phyloP scores from a whole-genome alignment of 345 rosid species.

The Carallia brachiata region DNA sequence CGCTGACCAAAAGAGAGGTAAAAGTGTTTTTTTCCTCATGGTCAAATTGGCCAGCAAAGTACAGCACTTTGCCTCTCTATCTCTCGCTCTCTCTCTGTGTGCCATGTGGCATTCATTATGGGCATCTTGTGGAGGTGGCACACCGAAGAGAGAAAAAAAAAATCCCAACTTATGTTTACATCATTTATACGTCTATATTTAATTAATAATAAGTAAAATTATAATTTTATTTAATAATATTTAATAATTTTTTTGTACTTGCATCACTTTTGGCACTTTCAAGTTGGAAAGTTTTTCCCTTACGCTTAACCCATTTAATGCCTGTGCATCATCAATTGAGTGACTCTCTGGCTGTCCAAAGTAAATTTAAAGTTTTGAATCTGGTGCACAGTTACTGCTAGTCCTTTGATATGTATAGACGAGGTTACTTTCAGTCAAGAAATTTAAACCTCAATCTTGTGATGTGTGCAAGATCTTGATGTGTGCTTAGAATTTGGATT shows the following conservation, averaged over 20 bases:
- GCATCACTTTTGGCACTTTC: no score
- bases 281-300: no score
- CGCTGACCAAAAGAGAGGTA: constrained; percentile 41
- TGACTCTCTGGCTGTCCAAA: not conserved
- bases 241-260: no score
- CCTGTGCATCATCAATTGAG: not conserved
- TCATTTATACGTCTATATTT: no score
- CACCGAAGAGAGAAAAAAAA: constrained; percentile 10
- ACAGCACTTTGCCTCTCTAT: constrained; percentile 9
- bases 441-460: constrained; percentile 8
- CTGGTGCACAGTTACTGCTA: not conserved
- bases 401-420: no score
- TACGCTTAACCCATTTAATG: constrained; percentile 6
- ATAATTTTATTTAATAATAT: no score
- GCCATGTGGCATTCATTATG: constrained; percentile 35
- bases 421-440: not conserved
- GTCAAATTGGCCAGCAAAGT: constrained; percentile 53
- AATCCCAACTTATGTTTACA: not conserved
- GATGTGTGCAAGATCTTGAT: constrained; percentile 1
- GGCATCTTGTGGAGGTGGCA: constrained; percentile 23
- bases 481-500: not conserved
- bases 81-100: constrained; percentile 12
- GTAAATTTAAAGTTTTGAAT: not conserved
- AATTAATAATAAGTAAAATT: no score
- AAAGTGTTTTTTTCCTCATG: constrained; percentile 29